Evolutionary conservation across 192 early-diverging fungal genomes (phyloP), one percentile per base, ranked within the genome.

Genomic region (Umbelopsis sp.): DNA sequence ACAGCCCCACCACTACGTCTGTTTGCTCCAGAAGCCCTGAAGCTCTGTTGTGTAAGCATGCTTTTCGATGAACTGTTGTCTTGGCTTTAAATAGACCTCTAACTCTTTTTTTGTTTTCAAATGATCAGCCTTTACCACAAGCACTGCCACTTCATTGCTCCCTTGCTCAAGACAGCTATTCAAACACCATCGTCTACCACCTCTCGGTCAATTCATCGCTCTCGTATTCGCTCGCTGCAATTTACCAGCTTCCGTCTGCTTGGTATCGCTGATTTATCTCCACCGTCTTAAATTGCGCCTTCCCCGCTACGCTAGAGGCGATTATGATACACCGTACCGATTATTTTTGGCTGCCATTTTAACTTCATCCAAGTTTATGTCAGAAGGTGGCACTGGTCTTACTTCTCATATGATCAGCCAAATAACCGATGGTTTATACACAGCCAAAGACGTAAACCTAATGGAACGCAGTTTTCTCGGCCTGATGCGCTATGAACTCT

Each of bases 191-290:
- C 70, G 33, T 18, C 64, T 79, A 30, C 78, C 78, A 27, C 73
- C 73, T 2, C 71, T 79, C 22, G 23, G 67, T 30, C 73, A 75
- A 75, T 79, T 79, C 70, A 75, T 79, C 53, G 72, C 73, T 16
- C 66, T 52, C 1, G 67, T 79, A 46, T 74, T 79, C 48, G 33
- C 55, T 18, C 64, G 71, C 10, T 69, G 58, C 22, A 71, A 72
- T 21, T 66, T 79, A 15, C 50, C 78, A 48, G 73, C 78, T 15
- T 75, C 55, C n/a, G 78, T 79, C 7, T 75, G 71, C 22, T 58
- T 91, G 3, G 86, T 91, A 8, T 86, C 89, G 1, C 76, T 91
- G 37, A 86, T 92, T 27, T 92, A 92, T 65, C 84, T 92, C n/a
- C 85, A 89, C 53, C 77, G 90, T 45, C 80, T 92, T 46, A 87